Percentiles rank a stretch among this genome's conserved stretches.
Conservation (phyloP, 106 monocot genomes). For the Xerophyta viscosa region DNA sequence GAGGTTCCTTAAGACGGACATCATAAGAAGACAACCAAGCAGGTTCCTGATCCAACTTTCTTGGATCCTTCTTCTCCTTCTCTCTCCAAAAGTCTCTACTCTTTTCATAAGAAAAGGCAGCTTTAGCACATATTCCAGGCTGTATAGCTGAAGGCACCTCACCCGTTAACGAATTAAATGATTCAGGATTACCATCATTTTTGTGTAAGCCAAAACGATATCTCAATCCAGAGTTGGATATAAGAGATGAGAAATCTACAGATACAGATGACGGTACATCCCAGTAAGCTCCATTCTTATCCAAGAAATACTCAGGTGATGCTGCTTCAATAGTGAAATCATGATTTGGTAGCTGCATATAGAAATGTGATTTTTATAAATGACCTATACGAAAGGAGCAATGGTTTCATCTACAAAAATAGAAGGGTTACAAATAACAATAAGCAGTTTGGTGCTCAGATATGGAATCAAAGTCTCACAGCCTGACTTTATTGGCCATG, state of each 20-base stretch:
- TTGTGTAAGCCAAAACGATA: constrained; percentile 75
- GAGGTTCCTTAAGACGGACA: constrained; percentile 60
- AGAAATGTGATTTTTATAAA: not conserved
- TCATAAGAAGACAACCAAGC: constrained; percentile 55
- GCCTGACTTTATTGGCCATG: too few species aligned
- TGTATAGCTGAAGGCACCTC: constrained; percentile 36
- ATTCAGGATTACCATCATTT: constrained; percentile 52
- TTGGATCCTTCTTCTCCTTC: constrained; percentile 21
- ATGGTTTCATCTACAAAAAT: too few species aligned
- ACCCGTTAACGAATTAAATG: constrained; percentile 24
- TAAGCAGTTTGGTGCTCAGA: too few species aligned
- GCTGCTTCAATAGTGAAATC: constrained; percentile 79
- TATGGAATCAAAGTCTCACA: too few species aligned
- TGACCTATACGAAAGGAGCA: too few species aligned
- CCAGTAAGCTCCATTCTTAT: constrained; percentile 68
- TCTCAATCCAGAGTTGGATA: constrained; percentile 62
- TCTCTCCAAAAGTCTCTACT: constrained; percentile 69
- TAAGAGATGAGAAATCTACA: constrained; percentile 52
- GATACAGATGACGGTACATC: constrained; percentile 64
- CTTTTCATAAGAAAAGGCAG: constrained; percentile 74
- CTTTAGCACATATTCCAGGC: constrained; percentile 79
- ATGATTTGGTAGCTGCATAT: constrained; percentile 66
- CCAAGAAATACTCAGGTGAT: constrained; percentile 62
- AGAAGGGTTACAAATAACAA: too few species aligned
- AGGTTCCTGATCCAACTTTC: constrained; percentile 16